Conservation (phyloP, 306 rosid genomes). For the Malus orientalis region DNA sequence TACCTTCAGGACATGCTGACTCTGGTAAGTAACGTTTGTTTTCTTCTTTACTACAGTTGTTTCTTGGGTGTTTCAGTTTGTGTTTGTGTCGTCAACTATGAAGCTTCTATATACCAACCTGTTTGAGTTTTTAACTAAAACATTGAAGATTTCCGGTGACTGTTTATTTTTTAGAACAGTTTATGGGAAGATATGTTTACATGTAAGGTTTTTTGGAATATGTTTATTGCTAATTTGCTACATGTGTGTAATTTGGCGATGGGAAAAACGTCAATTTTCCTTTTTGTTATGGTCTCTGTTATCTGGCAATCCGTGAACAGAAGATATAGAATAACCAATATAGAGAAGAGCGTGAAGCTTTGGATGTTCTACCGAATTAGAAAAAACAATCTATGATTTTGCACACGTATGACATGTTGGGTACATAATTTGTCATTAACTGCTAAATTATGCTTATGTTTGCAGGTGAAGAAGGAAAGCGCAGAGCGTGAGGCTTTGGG, state of each 20-base stretch:
- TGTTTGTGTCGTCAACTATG: background rate
- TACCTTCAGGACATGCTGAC: slow-evolving; percentile 85
- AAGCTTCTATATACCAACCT: background rate
- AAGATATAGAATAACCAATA: background rate
- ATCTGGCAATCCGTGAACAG: background rate
- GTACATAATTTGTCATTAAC: background rate
- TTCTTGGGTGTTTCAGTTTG: background rate
- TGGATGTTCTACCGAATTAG: background rate
- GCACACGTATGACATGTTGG: background rate
- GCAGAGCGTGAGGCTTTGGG: slow-evolving; percentile 91
- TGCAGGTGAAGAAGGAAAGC: slow-evolving; percentile 85
- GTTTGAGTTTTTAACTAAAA: background rate
- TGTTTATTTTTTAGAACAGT: background rate
- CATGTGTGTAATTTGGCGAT: background rate
- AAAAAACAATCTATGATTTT: background rate
- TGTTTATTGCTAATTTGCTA: background rate
- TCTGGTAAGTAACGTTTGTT: slow-evolving; percentile 40
- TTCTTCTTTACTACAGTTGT: background rate
- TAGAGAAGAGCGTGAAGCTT: background rate
- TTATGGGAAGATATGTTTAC: background rate
- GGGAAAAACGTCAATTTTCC: background rate
- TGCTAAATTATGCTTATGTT: background rate
- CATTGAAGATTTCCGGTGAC: background rate
- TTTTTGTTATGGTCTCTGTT: background rate
- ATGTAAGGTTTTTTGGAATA: background rate